Evolutionary conservation across 371 early-diverging fungal species (phyloP).

Genomic region (Rhizopus sp.): DNA sequence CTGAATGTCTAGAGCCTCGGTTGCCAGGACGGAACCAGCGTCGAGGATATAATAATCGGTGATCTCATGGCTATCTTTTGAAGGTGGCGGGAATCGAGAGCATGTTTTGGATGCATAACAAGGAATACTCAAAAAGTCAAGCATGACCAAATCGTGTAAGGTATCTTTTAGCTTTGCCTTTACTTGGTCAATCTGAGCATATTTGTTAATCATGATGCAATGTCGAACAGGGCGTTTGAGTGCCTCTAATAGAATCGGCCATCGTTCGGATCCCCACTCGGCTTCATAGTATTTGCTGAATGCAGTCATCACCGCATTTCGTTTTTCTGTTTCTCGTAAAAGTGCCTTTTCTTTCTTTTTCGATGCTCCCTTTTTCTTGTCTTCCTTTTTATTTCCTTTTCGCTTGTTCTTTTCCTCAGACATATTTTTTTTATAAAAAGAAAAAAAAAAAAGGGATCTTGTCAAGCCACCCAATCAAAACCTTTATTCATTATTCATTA

Average conservation of each 20-base stretch:
- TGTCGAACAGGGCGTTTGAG: conserved; percentile 48
- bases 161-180: conserved; percentile 24
- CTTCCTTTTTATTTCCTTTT: conserved; percentile 13
- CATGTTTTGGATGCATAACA: conserved; percentile 38
- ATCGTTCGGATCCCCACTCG: conserved; percentile 56
- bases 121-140: conserved; percentile 38
- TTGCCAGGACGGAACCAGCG: conserved; percentile 68
- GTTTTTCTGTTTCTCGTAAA: conserved; percentile 34
- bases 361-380: conserved; percentile 20
- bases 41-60: conserved; percentile 66
- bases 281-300: conserved; percentile 48
- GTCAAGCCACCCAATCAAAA: no score
- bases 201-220: conserved; percentile 57
- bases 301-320: conserved; percentile 31
- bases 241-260: conserved; percentile 47
- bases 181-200: conserved; percentile 35
- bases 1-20: conserved; percentile 59
- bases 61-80: conserved; percentile 33
- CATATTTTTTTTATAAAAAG: not conserved
- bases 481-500: no score
- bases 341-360: conserved; percentile 43
- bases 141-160: conserved; percentile 25
- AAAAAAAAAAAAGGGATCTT: no score
- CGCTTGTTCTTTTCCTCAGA: conserved; percentile 6
- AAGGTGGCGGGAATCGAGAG: conserved; percentile 44